Evolutionary conservation across 352 stramenopile species (phyloP).

Genomic region (Pythium grandisporangium): DNA sequence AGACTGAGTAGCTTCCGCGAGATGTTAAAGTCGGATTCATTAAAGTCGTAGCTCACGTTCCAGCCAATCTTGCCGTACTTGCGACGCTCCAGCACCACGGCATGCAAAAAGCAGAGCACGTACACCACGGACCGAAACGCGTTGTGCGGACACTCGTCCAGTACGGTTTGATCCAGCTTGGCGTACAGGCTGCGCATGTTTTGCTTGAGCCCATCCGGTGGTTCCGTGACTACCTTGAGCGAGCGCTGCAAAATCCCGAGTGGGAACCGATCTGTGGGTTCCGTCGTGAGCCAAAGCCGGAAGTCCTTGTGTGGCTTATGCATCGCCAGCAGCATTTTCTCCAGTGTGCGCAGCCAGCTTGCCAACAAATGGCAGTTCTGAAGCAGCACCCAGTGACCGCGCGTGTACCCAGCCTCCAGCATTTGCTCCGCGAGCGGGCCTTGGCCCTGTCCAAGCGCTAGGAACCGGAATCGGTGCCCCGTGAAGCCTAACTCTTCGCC

Average conservation of each 20-base stretch:
- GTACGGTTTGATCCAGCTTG: conserved; percentile 84
- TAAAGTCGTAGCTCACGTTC: conserved; percentile 97
- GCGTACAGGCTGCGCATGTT: conserved; percentile 93
- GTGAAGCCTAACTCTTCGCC: conserved; percentile 89
- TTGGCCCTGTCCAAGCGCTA: conserved; percentile 93
- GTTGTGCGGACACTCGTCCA: conserved; percentile 91
- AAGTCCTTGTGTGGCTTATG: conserved; percentile 92
- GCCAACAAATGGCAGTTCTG: conserved; percentile 95
- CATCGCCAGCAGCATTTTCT: conserved; percentile 90
- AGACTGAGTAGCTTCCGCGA: conserved; percentile 86
- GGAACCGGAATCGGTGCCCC: conserved; percentile 88
- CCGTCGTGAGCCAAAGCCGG: conserved; percentile 92
- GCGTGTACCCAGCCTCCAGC: conserved; percentile 83
- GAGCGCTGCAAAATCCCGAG: conserved; percentile 92
- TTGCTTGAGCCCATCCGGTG: conserved; percentile 93
- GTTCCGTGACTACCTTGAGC: conserved; percentile 95
- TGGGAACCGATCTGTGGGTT: conserved; percentile 93
- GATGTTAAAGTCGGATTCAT: conserved; percentile 95
- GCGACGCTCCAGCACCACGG: conserved; percentile 90
- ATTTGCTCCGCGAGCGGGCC: conserved; percentile 91
- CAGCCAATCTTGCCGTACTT: conserved; percentile 97
- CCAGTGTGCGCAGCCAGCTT: conserved; percentile 89
- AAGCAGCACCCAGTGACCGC: conserved; percentile 88
- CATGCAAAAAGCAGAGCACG: conserved; percentile 93
- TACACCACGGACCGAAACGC: conserved; percentile 93